Evolutionary conservation across 768 basidiomycete species (phyloP).

Genomic region (Calocybe cyanea): DNA sequence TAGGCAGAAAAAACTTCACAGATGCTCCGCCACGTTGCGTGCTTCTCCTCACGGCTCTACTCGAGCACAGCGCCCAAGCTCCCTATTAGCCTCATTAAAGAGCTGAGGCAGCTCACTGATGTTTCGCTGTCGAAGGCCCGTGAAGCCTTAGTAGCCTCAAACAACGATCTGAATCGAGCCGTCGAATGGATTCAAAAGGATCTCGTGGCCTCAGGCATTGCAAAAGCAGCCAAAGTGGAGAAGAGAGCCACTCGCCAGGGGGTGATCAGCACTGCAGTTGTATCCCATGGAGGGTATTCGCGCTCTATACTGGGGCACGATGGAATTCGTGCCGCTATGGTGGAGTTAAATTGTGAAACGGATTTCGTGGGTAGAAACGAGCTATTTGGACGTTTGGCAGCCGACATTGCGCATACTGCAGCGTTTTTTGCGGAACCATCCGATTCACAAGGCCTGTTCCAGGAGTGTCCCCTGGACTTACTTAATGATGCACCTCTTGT

Average conservation of each 20-base stretch:
- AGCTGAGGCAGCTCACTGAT: slow-evolving; percentile 76
- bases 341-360: slow-evolving; percentile 95
- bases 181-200: slow-evolving; percentile 81
- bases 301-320: slow-evolving; percentile 31
- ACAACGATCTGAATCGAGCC: slow-evolving; percentile 72
- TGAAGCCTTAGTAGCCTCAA: slow-evolving; percentile 73
- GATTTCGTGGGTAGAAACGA: slow-evolving; percentile 92
- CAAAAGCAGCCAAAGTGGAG: slow-evolving; percentile 81
- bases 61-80: slow-evolving; percentile 53
- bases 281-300: slow-evolving; percentile 56
- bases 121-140: slow-evolving; percentile 87
- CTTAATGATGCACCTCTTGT: slow-evolving; percentile 67
- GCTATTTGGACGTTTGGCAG: slow-evolving; percentile 72
- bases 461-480: slow-evolving; percentile 46
- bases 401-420: slow-evolving; percentile 79
- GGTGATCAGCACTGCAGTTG: slow-evolving; percentile 69
- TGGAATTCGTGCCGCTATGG: slow-evolving; percentile 73
- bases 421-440: slow-evolving; percentile 61
- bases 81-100: slow-evolving; percentile 74
- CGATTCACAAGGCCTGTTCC: slow-evolving; percentile 33
- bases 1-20: too few relatives aligned
- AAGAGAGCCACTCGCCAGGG: slow-evolving; percentile 76
- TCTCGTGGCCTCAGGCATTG: slow-evolving; percentile 62
- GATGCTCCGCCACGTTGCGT: slow-evolving; percentile 13
- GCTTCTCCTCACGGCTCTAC: slow-evolving; percentile 37